These are phyloP conservation scores for Stephanodiscus triporus DNA, from an alignment of 108 stramenopile species.

Conservation along the genomic window DNA sequence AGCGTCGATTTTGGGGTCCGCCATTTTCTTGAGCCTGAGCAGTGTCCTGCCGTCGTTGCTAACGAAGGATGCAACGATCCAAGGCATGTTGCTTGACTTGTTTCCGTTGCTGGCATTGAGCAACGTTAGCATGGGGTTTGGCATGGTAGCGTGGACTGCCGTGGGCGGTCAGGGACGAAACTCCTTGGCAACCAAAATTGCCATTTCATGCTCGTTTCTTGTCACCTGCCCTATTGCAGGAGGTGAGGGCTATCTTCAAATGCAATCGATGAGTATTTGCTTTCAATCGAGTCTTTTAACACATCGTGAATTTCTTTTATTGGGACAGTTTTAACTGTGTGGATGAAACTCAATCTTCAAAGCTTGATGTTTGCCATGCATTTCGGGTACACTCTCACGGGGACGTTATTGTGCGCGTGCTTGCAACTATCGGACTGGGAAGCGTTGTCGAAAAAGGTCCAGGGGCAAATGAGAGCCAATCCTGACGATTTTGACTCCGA, in stretches of 20 bases:
- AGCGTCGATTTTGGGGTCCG: constrained; percentile 51
- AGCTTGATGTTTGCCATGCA: constrained; percentile 54
- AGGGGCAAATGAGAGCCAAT: constrained; percentile 18
- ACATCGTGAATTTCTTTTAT: too few relatives aligned
- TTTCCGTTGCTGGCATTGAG: constrained; percentile 68
- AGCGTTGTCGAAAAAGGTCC: constrained; percentile 36
- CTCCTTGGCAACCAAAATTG: constrained; percentile 55
- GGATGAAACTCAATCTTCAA: constrained; percentile 43
- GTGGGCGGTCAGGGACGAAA: constrained; percentile 70
- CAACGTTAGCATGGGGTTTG: constrained; percentile 62
- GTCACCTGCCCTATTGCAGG: constrained; percentile 58
- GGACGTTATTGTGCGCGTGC: constrained; percentile 37
- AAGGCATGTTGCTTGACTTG: constrained; percentile 56
- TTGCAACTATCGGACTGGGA: constrained; percentile 62
- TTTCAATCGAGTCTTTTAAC: too few relatives aligned
- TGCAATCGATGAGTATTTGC: neutral
- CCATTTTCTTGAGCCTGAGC: constrained; percentile 52
- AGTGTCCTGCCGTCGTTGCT: constrained; percentile 49
- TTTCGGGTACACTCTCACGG: constrained; percentile 58
- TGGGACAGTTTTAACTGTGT: constrained; percentile 49
- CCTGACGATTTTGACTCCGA: constrained; percentile 23
- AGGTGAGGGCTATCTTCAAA: neutral
- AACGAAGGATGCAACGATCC: constrained; percentile 61
- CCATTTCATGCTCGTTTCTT: constrained; percentile 52
- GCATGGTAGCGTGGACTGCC: constrained; percentile 63